Evolutionary conservation across 441 rosid genomes (phyloP).

Genomic region (Geranium incanum): DNA sequence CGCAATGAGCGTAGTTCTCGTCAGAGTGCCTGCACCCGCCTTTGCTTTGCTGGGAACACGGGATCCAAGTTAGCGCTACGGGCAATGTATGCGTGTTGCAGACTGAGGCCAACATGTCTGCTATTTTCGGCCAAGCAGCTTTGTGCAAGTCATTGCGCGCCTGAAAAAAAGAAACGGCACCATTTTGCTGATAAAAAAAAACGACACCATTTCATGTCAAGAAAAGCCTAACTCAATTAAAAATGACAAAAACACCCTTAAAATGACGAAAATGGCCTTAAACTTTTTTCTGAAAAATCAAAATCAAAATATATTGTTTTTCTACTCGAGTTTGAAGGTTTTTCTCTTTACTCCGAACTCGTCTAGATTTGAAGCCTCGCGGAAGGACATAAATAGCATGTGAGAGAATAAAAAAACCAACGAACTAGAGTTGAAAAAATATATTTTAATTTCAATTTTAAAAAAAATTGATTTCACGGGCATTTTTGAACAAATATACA

Average conservation of each 20-base stretch:
- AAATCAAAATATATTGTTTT: too few relatives aligned
- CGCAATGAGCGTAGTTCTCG: slow-evolving; percentile 46
- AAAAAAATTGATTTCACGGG: too few relatives aligned
- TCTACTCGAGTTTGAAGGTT: too few relatives aligned
- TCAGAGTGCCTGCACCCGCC: slow-evolving; percentile 61
- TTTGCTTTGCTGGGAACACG: slow-evolving; percentile 54
- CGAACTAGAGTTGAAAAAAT: too few relatives aligned
- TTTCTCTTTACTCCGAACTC: too few relatives aligned
- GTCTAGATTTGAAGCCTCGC: too few relatives aligned
- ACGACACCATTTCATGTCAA: slow-evolving; percentile 24
- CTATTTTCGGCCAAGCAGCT: slow-evolving; percentile 50
- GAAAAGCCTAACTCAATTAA: background rate
- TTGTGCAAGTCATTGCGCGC: slow-evolving; percentile 42
- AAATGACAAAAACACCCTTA: slow-evolving; percentile 13
- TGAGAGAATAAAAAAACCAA: too few relatives aligned
- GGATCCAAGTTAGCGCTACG: slow-evolving; percentile 85
- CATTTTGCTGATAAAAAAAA: slow-evolving; percentile 10
- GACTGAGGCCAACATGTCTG: slow-evolving; percentile 48
- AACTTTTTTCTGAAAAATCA: too few relatives aligned
- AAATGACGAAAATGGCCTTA: background rate
- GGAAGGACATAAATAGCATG: too few relatives aligned
- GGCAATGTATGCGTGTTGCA: slow-evolving; percentile 53
- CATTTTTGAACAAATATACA: too few relatives aligned
- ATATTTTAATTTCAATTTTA: too few relatives aligned
- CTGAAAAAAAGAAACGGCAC: slow-evolving; percentile 30